Percentiles rank a stretch among this genome's conserved stretches.
These are phyloP conservation scores for Nothophytophthora sp. DNA, from an alignment of 352 stramenopile genomes.

Conservation along the genomic window DNA sequence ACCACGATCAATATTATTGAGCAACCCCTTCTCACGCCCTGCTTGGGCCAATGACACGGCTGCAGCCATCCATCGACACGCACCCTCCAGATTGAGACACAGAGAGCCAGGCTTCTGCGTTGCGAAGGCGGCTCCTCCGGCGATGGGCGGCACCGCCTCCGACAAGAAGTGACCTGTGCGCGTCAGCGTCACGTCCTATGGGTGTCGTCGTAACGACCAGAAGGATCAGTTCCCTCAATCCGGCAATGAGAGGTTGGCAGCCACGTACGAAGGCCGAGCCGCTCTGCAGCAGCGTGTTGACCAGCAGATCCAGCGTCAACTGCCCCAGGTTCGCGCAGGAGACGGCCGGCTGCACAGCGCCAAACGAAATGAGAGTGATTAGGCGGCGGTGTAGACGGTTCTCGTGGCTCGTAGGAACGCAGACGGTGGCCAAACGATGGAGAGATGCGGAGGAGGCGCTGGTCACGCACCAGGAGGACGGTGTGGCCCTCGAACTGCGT, in stretches of 20 bases:
- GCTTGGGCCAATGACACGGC: neutral
- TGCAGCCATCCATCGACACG: too few relatives aligned
- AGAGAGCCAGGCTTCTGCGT: conserved; percentile 41
- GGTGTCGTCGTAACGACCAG: conserved; percentile 5
- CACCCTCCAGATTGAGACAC: conserved; percentile 83
- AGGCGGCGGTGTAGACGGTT: too few relatives aligned
- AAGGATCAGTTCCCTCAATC: neutral
- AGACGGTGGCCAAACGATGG: neutral
- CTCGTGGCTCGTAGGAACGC: neutral
- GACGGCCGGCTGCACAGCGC: conserved; percentile 49
- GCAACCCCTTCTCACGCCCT: neutral
- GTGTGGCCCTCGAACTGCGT: conserved; percentile 55
- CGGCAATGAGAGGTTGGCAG: neutral
- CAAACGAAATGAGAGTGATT: conserved; percentile 9
- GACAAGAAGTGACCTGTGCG: conserved; percentile 66
- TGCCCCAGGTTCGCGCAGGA: conserved; percentile 85
- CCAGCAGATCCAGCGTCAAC: conserved; percentile 69
- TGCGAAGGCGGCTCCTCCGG: conserved; percentile 52
- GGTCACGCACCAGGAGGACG: conserved; percentile 49
- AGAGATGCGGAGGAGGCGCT: neutral
- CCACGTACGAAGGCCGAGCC: conserved; percentile 44
- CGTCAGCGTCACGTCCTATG: conserved; percentile 39
- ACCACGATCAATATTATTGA: conserved; percentile 1
- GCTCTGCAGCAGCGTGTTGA: conserved; percentile 73
- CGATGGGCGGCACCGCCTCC: conserved; percentile 59